Percentiles rank a stretch among this genome's conserved stretches.
Evolutionary conservation across 345 rosid species (phyloP).

Genomic region (Moricandia arvensis): DNA sequence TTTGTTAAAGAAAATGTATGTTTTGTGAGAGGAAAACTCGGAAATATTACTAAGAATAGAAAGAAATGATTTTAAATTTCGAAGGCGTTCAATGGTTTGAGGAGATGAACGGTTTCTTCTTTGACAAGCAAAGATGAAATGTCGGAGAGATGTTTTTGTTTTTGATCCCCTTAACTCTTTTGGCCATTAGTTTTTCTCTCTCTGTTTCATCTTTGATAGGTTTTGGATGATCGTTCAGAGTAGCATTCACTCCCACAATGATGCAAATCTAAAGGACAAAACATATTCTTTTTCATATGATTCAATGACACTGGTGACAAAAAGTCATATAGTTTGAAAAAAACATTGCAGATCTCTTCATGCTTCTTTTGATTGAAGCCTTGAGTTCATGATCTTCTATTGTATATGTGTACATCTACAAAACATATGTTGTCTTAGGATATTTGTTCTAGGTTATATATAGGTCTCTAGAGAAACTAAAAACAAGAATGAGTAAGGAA

Average conservation of each 20-base stretch:
- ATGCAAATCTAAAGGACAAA: no score
- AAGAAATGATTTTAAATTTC: conserved; percentile 39
- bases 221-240: no score
- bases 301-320: conserved; percentile 13
- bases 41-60: conserved; percentile 41
- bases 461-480: conserved; percentile 20
- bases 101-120: conserved; percentile 46
- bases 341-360: no score
- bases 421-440: conserved; percentile 10
- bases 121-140: conserved; percentile 35
- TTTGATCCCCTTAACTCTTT: conserved; percentile 18
- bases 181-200: conserved; percentile 31
- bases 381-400: conserved; percentile 19
- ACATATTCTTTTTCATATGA: background rate
- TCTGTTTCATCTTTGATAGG: conserved; percentile 31
- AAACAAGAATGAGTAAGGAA: conserved; percentile 77
- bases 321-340: no score
- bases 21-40: conserved; percentile 28
- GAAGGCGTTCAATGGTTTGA: conserved; percentile 35
- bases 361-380: no score
- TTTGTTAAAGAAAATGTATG: no score
- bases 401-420: conserved; percentile 26
- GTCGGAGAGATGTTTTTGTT: conserved; percentile 36
- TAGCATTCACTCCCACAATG: no score
- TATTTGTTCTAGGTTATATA: no score